These are phyloP conservation scores for Raddia distichophylla DNA, from an alignment of 176 grass and related monocot species.

Conservation along the genomic window DNA sequence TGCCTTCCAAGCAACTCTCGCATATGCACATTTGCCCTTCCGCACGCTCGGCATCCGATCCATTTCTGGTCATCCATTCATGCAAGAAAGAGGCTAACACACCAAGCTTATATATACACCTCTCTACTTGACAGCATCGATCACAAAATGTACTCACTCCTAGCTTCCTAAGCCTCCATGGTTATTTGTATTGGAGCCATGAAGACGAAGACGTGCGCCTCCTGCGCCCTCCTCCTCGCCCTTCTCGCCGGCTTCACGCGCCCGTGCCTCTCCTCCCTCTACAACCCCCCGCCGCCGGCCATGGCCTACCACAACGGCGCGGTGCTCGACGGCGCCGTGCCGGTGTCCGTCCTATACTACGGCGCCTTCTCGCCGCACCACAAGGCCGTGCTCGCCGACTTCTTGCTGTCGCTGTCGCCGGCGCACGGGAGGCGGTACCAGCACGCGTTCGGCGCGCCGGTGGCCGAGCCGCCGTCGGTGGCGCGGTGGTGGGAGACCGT, in stretches of 20 bases:
- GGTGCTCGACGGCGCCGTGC: slow-evolving; percentile 67
- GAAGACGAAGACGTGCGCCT: not conserved
- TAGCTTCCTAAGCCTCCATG: not conserved
- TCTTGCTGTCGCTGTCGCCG: slow-evolving; percentile 76
- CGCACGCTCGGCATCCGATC: slow-evolving; percentile 42
- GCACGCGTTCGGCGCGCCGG: slow-evolving; percentile 30
- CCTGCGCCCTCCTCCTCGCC: slow-evolving; percentile 18
- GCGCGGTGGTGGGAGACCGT: slow-evolving; percentile 79
- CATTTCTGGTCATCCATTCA: not conserved
- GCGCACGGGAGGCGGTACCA: not conserved
- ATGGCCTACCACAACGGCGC: slow-evolving; percentile 71
- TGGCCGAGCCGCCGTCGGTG: slow-evolving; percentile 49
- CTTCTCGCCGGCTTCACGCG: slow-evolving; percentile 25
- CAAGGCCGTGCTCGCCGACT: slow-evolving; percentile 67
- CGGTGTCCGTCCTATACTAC: slow-evolving; percentile 83
- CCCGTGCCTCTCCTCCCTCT: slow-evolving; percentile 51
- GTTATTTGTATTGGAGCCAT: not conserved
- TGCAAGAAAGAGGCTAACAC: slow-evolving; percentile 24
- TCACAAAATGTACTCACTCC: not conserved
- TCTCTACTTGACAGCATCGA: not conserved
- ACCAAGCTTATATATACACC: not conserved
- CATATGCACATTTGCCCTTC: not conserved
- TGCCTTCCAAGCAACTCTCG: slow-evolving; percentile 39
- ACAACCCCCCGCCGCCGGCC: slow-evolving; percentile 51
- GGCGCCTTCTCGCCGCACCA: slow-evolving; percentile 76